Conservation (phyloP, 1,284 basidiomycete genomes). For the Termitomyces sp. region DNA sequence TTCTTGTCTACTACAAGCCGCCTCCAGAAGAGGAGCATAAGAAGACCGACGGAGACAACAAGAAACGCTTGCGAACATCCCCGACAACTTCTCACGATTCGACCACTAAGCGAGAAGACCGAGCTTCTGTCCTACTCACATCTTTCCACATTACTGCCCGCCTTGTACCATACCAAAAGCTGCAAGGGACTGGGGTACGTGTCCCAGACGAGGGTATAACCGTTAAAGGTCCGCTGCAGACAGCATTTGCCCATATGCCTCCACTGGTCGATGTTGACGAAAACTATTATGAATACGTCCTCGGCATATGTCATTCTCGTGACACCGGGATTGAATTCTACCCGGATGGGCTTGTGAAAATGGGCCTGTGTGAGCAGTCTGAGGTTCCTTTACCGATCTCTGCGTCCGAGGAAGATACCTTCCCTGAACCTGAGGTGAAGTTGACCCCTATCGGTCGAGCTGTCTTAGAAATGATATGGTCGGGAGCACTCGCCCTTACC, state of each 20-base stretch:
- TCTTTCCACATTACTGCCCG: constrained; percentile 65
- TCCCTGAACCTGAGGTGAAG: constrained; percentile 35
- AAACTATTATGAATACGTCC: constrained; percentile 37
- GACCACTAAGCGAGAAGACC: constrained; percentile 29
- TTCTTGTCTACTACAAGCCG: constrained; percentile 69
- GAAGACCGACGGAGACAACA: constrained; percentile 28
- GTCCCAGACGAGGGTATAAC: constrained; percentile 66
- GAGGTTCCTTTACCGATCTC: constrained; percentile 20
- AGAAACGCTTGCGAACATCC: constrained; percentile 32
- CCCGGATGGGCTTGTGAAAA: constrained; percentile 61
- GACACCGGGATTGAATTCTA: constrained; percentile 64
- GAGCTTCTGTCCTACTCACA: constrained; percentile 44
- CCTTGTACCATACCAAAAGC: constrained; percentile 60
- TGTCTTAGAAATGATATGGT: constrained; percentile 77
- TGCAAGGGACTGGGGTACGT: constrained; percentile 65
- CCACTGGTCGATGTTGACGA: constrained; percentile 19
- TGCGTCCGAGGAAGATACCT: constrained; percentile 33
- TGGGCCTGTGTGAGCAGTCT: constrained; percentile 50
- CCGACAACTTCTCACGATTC: constrained; percentile 37
- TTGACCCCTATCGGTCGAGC: constrained; percentile 72
- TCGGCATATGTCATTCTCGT: constrained; percentile 61
- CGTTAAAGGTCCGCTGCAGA: constrained; percentile 55
- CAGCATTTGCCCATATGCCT: constrained; percentile 46
- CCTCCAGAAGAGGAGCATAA: constrained; percentile 23
- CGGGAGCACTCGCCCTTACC: constrained; percentile 71